These are phyloP conservation scores for Atkinsonella hypoxylon DNA, from an alignment of 2,329 filamentous ascomycete species.

Conservation along the genomic window DNA sequence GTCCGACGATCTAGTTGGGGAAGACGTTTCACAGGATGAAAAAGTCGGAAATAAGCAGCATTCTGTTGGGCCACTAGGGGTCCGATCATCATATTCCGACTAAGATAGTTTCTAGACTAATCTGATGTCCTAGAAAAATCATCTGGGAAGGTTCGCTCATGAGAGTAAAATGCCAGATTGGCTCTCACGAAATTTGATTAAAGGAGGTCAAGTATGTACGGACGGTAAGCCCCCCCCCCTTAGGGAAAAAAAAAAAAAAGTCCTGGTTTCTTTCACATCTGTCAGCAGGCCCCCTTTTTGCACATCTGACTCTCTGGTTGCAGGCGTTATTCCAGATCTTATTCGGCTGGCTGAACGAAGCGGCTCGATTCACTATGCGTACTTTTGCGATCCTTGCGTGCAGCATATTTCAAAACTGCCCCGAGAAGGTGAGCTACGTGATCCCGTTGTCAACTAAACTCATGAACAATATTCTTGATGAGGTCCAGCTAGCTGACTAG, in stretches of 20 bases:
- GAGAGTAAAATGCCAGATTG: constrained; percentile 7
- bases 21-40: neutral
- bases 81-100: neutral
- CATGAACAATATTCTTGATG: neutral
- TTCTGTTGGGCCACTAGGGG: neutral
- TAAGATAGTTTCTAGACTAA: too few species aligned
- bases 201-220: constrained; percentile 6
- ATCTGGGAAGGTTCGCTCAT: constrained; percentile 5
- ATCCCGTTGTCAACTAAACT: neutral
- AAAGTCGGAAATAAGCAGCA: neutral
- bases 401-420: constrained; percentile 72
- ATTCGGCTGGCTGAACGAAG: constrained; percentile 54
- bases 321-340: constrained; percentile 50
- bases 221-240: constrained; percentile 5
- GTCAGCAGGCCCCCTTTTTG: neutral
- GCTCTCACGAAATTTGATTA: constrained; percentile 3
- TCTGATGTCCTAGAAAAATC: constrained; percentile 7
- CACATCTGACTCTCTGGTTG: constrained; percentile 4
- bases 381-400: constrained; percentile 65
- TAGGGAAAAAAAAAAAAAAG: neutral
- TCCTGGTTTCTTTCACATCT: neutral
- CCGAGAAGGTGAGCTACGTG: constrained; percentile 47
- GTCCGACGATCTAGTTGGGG: neutral
- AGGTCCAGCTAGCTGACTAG: neutral
- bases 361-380: constrained; percentile 50